Percentiles rank a stretch among this genome's conserved stretches.
Conservation (phyloP, 768 basidiomycete genomes). For the Tylopilus balloui region DNA sequence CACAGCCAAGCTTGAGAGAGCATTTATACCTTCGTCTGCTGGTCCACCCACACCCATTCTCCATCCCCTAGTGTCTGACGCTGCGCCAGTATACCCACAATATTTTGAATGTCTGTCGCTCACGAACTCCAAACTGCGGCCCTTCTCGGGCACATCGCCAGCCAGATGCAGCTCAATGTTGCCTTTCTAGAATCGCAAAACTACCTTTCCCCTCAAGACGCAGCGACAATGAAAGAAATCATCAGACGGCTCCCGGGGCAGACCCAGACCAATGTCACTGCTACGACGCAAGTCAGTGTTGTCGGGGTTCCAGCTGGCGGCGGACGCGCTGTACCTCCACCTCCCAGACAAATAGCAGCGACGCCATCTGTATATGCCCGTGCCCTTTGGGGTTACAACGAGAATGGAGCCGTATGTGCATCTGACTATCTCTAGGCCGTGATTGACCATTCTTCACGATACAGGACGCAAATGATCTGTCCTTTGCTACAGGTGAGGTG, state of each 20-base stretch:
- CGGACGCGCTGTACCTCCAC: constrained; percentile 17
- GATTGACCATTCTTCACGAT: constrained; percentile 5
- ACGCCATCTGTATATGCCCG: constrained; percentile 36
- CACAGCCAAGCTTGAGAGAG: too few relatives aligned
- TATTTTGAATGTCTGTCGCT: constrained; percentile 24
- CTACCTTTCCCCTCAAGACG: constrained; percentile 48
- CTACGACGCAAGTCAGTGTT: constrained; percentile 11
- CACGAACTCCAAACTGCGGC: constrained; percentile 35
- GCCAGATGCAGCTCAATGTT: constrained; percentile 53
- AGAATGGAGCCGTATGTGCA: constrained; percentile 44
- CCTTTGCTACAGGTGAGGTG: constrained; percentile 70
- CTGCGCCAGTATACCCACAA: not conserved
- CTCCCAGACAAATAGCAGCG: constrained; percentile 10
- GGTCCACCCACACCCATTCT: too few relatives aligned
- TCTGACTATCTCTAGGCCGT: not conserved
- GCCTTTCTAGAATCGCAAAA: constrained; percentile 54
- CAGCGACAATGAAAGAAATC: constrained; percentile 38
- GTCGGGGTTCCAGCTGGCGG: not conserved
- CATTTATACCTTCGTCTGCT: too few relatives aligned
- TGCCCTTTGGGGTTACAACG: constrained; percentile 67
- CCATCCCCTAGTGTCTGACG: too few relatives aligned
- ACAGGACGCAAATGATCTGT: constrained; percentile 76
- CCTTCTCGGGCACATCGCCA: constrained; percentile 55
- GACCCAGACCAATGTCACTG: constrained; percentile 16
- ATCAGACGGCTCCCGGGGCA: constrained; percentile 40